Conservation (phyloP, 306 rosid species). For the Cucumis melo region DNA sequence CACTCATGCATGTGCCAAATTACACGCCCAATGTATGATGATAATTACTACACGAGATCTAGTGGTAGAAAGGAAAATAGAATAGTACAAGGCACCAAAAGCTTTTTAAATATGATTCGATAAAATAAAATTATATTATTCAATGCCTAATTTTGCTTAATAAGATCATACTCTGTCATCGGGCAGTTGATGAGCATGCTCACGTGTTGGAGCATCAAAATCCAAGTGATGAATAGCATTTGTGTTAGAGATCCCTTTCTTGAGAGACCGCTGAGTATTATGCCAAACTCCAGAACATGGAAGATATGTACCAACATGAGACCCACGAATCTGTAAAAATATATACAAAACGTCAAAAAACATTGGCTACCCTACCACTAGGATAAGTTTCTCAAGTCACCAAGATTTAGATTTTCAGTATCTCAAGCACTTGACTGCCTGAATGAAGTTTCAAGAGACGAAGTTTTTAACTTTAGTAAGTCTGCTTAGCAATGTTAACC, state of each 20-base stretch:
- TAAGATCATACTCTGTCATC: slow-evolving; percentile 56
- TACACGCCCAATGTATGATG: not conserved
- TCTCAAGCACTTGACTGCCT: not conserved
- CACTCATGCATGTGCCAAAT: not conserved
- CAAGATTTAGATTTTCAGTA: not conserved
- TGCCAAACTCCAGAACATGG: slow-evolving; percentile 91
- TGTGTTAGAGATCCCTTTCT: slow-evolving; percentile 46
- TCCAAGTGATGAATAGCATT: slow-evolving; percentile 78
- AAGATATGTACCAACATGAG: slow-evolving; percentile 85
- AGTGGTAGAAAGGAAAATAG: not conserved
- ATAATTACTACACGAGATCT: not conserved
- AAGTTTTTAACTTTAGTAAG: not conserved
- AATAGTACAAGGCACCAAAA: not conserved
- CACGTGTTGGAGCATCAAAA: slow-evolving; percentile 97
- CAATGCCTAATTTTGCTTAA: not conserved
- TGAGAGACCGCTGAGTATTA: slow-evolving; percentile 73
- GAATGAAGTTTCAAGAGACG: not conserved
- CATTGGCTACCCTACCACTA: not conserved
- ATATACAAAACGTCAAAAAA: not conserved
- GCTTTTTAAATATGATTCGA: not conserved
- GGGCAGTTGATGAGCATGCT: slow-evolving; percentile 72
- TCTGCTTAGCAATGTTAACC: not conserved
- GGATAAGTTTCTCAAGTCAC: not conserved
- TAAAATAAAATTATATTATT: not conserved
- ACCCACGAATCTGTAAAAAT: slow-evolving; percentile 62